phyloP scores from a whole-genome alignment of 169 alveolate genomes.

The Plasmodium inui region DNA sequence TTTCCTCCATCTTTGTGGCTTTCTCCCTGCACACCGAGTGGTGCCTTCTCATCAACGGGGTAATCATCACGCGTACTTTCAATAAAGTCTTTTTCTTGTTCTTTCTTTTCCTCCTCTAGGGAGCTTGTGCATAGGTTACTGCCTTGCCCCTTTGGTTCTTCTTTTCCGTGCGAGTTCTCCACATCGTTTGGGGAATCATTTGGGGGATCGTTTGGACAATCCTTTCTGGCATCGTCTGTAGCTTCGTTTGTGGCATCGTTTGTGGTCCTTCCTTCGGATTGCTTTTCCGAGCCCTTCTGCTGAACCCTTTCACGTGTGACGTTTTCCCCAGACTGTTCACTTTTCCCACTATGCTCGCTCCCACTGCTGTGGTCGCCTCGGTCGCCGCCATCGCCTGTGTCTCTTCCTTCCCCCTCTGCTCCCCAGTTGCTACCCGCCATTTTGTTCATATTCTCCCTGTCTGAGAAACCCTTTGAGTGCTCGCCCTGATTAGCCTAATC shows the following conservation, averaged over 20 bases:
- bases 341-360: background rate
- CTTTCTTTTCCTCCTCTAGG: background rate
- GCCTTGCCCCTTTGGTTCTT: background rate
- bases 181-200: background rate
- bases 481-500: background rate
- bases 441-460: background rate
- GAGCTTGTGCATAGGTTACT: background rate
- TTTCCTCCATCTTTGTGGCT: slow-evolving; percentile 1
- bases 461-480: background rate
- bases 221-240: background rate
- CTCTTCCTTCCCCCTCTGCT: background rate
- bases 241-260: background rate
- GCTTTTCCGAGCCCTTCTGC: background rate
- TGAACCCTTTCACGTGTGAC: background rate
- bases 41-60: background rate
- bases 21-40: background rate
- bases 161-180: slow-evolving; percentile 3
- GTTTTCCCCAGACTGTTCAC: background rate
- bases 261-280: background rate
- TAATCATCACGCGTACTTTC: background rate
- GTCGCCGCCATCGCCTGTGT: background rate
- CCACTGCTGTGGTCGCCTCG: background rate
- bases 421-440: background rate
- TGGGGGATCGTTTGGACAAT: too few relatives aligned
- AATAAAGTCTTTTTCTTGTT: background rate